Base-by-base conservation (phyloP, 495 filamentous ascomycete species). In the Glutinoglossum americanum region DNA sequence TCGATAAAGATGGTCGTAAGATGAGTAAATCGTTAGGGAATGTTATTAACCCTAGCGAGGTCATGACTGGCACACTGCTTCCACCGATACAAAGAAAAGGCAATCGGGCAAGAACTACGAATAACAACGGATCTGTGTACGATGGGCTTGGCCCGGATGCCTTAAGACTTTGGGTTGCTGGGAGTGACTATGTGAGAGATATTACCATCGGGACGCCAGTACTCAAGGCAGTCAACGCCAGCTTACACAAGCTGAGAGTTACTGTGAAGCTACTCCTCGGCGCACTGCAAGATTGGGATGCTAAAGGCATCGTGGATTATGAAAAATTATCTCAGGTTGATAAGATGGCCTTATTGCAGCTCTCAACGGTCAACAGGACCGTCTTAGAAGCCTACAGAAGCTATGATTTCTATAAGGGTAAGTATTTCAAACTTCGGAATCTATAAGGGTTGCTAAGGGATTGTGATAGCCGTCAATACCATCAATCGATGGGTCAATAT, bases 11-110 rank as follows among this genome's bases (percentile, higher is more conserved):
- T 11, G 90, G 90, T 25, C 86, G 83, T 60, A 99, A 99, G 66
- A 99, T 99, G 92, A 94, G 88, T 67, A 99, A 99, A 67, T 94
- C 87, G 1, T 72, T 94, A 17, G 92, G 93, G n/a, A 97, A 99
- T 64, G 76, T 83, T 48, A 79, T 96, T 57, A 74, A 78, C 0
- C 89, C 92, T 0, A 75, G 80, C 51, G 71, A 93, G 60, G 88
- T 98, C 62, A 89, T 94, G 70, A 77, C 84, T 44, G 90, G 88
- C 35, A 73, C 81, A 9, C 72, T 93, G 3, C 66, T 84, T 5
- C 79, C 80, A 19, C 76, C 80, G 6, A 60, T 79, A 30, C 77
- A 77, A 58, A 69, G 63, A 33, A 74, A 74, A 58, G 76, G 80
- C 61, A 69, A 72, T 57, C 74, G 70, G 5, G 33, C 60, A 73